Base-by-base conservation (phyloP, 1,139 yeast genomes). In the Nakaseomyces sp. region DNA sequence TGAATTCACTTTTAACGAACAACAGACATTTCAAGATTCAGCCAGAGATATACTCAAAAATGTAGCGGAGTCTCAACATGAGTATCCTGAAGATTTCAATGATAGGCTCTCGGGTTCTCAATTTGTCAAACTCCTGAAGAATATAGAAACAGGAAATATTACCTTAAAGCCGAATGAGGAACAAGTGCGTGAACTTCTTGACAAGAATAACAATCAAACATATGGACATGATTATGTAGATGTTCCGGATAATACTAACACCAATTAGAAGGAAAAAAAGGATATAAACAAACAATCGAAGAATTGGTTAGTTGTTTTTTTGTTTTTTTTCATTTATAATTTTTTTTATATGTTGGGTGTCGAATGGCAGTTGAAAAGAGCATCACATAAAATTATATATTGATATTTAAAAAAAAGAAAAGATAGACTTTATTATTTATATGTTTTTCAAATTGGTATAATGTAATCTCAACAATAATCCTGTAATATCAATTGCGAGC, bases 351-450 rank as follows among this genome's bases (percentile, higher is more conserved):
- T n/a, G n/a, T n/a, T n/a, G n/a, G n/a, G n/a, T n/a, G n/a, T n/a
- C n/a, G n/a, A n/a, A n/a, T n/a, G n/a, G n/a, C n/a, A n/a, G n/a
- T n/a, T n/a, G n/a, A n/a, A n/a, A n/a, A n/a, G n/a, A n/a, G n/a
- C n/a, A 3, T 30, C 15, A 15, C 3, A 30, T 30, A 2, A 6
- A 30, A 8, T 5, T 15, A 16, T 7, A 2, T 26, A 2, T 10
- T 26, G 5, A 10, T 26, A 9, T 26, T 26, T 26, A 26, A 8
- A 22, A 22, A 43, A 43, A 17, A 13, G 28, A 37, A 44, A 47
- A 18, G 30, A 41, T 29, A 41, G 41, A 22, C 28, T 37, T 40
- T 19, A n/a, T n/a, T n/a, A n/a, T n/a, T n/a, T n/a, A n/a, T n/a
- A n/a, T n/a, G n/a, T n/a, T n/a, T n/a, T n/a, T n/a, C n/a, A n/a